Percentiles rank a stretch among this genome's conserved stretches.
phyloP scores from a whole-genome alignment of 805 yeast species.

The Brettanomyces nanus region DNA sequence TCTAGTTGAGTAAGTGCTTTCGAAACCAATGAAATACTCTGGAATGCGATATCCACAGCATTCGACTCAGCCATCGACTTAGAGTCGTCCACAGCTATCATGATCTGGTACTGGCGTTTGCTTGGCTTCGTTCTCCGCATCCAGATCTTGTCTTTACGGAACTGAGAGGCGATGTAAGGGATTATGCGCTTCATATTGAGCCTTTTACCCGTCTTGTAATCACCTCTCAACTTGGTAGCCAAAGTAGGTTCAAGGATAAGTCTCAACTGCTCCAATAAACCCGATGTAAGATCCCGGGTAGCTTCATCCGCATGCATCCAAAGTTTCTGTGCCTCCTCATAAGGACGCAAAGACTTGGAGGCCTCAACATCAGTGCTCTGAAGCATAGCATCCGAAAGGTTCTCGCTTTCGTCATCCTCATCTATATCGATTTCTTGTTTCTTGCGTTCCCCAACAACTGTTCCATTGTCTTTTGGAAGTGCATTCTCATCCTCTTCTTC shows the following conservation, averaged over 20 bases:
- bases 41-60: slow-evolving; percentile 86
- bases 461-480: slow-evolving; percentile 12
- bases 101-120: slow-evolving; percentile 92
- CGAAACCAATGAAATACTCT: slow-evolving; percentile 87
- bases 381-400: slow-evolving; percentile 13
- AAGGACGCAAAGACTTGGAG: slow-evolving; percentile 15
- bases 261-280: slow-evolving; percentile 86
- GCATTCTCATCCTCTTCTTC: slow-evolving; percentile 26
- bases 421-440: slow-evolving; percentile 24
- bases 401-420: slow-evolving; percentile 15
- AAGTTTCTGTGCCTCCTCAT: slow-evolving; percentile 60
- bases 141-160: slow-evolving; percentile 98
- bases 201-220: slow-evolving; percentile 94
- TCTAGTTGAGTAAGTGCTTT: slow-evolving; percentile 91
- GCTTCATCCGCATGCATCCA: slow-evolving; percentile 81
- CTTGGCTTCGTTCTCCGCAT: slow-evolving; percentile 94
- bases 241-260: slow-evolving; percentile 90
- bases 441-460: neutral
- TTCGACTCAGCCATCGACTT: slow-evolving; percentile 94
- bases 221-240: slow-evolving; percentile 93
- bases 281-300: slow-evolving; percentile 82
- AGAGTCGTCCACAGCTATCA: slow-evolving; percentile 97
- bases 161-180: slow-evolving; percentile 95
- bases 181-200: slow-evolving; percentile 95
- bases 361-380: slow-evolving; percentile 6